Percentiles rank a stretch among this genome's conserved stretches.
These are phyloP conservation scores for Wickerhamomyces rabaulensis DNA, from an alignment of 805 yeast species.

Conservation along the genomic window DNA sequence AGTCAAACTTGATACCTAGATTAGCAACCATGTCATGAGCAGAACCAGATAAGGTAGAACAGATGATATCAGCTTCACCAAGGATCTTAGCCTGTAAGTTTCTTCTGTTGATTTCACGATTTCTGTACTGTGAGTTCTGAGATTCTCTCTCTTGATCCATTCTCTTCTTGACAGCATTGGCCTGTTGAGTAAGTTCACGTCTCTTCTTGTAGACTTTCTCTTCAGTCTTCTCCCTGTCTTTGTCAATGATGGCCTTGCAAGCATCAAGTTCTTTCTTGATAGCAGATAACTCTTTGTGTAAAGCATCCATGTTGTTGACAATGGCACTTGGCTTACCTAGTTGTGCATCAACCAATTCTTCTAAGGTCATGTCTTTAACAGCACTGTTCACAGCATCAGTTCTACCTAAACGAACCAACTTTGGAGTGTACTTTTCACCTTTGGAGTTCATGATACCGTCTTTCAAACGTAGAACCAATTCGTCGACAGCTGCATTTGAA, in stretches of 20 bases:
- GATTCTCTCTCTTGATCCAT: slow-evolving; percentile 78
- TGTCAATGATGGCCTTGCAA: slow-evolving; percentile 22
- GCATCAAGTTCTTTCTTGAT: slow-evolving; percentile 12
- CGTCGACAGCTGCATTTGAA: slow-evolving; percentile 98
- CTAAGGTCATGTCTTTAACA: slow-evolving; percentile 79
- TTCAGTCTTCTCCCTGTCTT: slow-evolving; percentile 29
- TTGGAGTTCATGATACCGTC: slow-evolving; percentile 57
- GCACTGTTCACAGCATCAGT: slow-evolving; percentile 81
- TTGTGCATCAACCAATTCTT: slow-evolving; percentile 68
- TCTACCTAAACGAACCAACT: slow-evolving; percentile 81
- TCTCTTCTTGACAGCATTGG: slow-evolving; percentile 66
- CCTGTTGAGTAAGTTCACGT: slow-evolving; percentile 50
- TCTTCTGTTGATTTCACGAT: slow-evolving; percentile 72
- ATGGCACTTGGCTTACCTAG: slow-evolving; percentile 14
- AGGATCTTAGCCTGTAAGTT: slow-evolving; percentile 69
- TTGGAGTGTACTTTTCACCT: slow-evolving; percentile 53
- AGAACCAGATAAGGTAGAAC: slow-evolving; percentile 90
- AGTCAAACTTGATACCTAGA: slow-evolving; percentile 73
- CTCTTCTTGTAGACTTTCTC: slow-evolving; percentile 45
- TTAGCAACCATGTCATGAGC: slow-evolving; percentile 83
- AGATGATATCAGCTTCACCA: slow-evolving; percentile 74
- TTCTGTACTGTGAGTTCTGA: slow-evolving; percentile 61
- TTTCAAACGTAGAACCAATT: slow-evolving; percentile 76
- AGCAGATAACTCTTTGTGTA: slow-evolving; percentile 41
- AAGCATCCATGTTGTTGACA: slow-evolving; percentile 38